phyloP scores from a whole-genome alignment of 192 early-diverging fungal species.

The Coemansia sp. region DNA sequence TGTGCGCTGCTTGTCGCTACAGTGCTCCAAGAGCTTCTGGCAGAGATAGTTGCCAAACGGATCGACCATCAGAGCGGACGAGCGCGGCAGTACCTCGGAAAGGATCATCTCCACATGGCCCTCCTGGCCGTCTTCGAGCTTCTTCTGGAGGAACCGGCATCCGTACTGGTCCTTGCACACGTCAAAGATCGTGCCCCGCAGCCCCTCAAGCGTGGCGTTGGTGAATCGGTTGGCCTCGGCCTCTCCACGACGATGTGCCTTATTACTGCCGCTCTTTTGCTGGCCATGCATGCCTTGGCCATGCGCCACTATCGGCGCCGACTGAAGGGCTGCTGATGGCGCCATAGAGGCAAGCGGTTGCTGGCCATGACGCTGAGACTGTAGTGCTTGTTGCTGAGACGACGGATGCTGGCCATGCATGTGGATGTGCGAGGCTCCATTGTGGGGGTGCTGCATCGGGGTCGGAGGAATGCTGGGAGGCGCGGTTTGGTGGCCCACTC shows the following conservation, averaged over 20 bases:
- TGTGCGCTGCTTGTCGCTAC: slow-evolving; percentile 75
- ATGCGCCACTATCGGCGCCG: neutral
- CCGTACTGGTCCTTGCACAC: slow-evolving; percentile 91
- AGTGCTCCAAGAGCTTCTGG: slow-evolving; percentile 86
- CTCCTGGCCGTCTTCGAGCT: slow-evolving; percentile 77
- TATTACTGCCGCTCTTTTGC: slow-evolving; percentile 40
- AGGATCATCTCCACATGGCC: slow-evolving; percentile 73
- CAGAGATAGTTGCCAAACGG: slow-evolving; percentile 94
- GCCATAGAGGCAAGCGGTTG: slow-evolving; percentile 7
- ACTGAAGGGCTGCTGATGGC: neutral
- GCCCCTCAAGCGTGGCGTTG: slow-evolving; percentile 68
- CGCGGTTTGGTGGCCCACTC: slow-evolving; percentile 25
- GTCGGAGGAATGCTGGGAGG: slow-evolving; percentile 23
- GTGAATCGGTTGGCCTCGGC: slow-evolving; percentile 69
- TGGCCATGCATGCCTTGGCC: slow-evolving; percentile 27
- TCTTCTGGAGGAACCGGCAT: slow-evolving; percentile 86
- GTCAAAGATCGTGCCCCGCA: slow-evolving; percentile 73
- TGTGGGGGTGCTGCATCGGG: slow-evolving; percentile 43
- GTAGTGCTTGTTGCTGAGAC: slow-evolving; percentile 18
- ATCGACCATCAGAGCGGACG: slow-evolving; percentile 86
- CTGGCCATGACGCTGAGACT: slow-evolving; percentile 31
- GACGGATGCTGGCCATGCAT: slow-evolving; percentile 15
- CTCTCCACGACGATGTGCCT: slow-evolving; percentile 40
- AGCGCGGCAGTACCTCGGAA: slow-evolving; percentile 73
- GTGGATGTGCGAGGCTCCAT: slow-evolving; percentile 37